Conservation (phyloP, 164 flowering plant genomes). For the Macadamia tetraphylla region DNA sequence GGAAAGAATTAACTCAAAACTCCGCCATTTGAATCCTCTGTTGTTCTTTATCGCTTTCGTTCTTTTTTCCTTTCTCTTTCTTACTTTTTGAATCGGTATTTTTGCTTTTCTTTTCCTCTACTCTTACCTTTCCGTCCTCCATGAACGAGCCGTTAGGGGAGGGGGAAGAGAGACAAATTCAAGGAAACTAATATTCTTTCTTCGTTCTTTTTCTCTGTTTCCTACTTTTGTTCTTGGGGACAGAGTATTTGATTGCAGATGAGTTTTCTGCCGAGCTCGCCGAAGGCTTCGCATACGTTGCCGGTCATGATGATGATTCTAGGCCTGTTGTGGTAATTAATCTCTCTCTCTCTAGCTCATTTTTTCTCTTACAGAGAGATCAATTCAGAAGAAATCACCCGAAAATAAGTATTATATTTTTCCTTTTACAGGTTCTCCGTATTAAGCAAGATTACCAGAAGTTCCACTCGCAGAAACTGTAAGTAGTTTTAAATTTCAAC, state of each 20-base stretch:
- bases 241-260: constrained; percentile 86
- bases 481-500: constrained; percentile 17
- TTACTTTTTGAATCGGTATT: constrained; percentile 5
- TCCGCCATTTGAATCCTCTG: neutral
- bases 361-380: neutral
- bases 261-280: constrained; percentile 90
- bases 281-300: constrained; percentile 85
- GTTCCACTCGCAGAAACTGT: constrained; percentile 86
- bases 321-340: constrained; percentile 32
- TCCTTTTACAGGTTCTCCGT: constrained; percentile 63
- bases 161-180: constrained; percentile 14
- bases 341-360: neutral
- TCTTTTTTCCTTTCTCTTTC: constrained; percentile 11
- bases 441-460: constrained; percentile 96
- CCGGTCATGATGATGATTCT: constrained; percentile 81
- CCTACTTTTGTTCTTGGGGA: neutral
- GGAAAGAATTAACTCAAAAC: constrained; percentile 2
- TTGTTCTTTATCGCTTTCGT: neutral
- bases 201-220: constrained; percentile 8
- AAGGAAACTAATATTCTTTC: neutral
- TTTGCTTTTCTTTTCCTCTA: constrained; percentile 12
- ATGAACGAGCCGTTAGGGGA: constrained; percentile 24
- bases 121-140: constrained; percentile 29
- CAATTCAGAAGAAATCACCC: neutral
- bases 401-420: neutral